Conservation (phyloP, 225 moss, liverwort and hornwort species). For the Bryum argenteum region DNA sequence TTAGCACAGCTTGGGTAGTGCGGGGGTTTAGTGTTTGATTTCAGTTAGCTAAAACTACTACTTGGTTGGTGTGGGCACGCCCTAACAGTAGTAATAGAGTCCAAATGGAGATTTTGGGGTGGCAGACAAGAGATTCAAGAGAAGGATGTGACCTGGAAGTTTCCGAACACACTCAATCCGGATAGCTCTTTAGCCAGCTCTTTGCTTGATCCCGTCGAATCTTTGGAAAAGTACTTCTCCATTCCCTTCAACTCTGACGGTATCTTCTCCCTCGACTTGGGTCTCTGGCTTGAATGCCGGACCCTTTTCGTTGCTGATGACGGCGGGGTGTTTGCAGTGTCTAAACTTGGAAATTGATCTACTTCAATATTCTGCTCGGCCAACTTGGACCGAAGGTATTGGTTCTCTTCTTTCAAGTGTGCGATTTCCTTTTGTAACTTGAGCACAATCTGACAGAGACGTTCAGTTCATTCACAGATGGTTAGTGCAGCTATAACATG, state of each 20-base stretch:
- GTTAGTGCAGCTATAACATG: constrained; percentile 13
- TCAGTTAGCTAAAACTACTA: not conserved
- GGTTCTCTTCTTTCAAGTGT: constrained; percentile 79
- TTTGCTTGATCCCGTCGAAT: constrained; percentile 53
- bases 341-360: constrained; percentile 35
- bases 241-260: constrained; percentile 69
- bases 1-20: not conserved
- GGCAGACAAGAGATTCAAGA: constrained; percentile 11
- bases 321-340: constrained; percentile 40
- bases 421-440: constrained; percentile 83
- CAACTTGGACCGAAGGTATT: constrained; percentile 63
- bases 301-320: constrained; percentile 42
- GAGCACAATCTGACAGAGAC: constrained; percentile 73
- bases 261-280: constrained; percentile 55
- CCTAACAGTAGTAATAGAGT: constrained; percentile 7
- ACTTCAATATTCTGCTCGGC: constrained; percentile 49
- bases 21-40: not conserved
- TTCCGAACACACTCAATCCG: constrained; percentile 50
- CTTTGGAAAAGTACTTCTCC: constrained; percentile 75
- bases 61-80: not conserved
- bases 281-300: constrained; percentile 42
- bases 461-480: constrained; percentile 5
- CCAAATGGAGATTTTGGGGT: constrained; percentile 14
- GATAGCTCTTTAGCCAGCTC: constrained; percentile 67
- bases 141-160: constrained; percentile 72